Conservation (phyloP, 139 green algal species). For the Chlorella sp. region DNA sequence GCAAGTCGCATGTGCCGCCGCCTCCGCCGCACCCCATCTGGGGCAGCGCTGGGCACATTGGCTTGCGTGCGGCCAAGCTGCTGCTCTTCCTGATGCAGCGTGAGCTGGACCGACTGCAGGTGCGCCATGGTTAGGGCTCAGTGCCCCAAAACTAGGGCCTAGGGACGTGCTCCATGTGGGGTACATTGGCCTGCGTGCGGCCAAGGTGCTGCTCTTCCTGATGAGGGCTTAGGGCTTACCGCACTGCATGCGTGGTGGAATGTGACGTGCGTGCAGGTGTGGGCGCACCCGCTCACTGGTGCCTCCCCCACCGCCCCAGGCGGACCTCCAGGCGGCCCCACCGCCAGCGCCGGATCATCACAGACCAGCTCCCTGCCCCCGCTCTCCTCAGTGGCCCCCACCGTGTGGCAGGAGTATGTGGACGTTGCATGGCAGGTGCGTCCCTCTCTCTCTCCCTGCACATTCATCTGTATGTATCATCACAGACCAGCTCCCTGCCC, state of each 20-base stretch:
- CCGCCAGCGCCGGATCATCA: background rate
- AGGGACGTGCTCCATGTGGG: background rate
- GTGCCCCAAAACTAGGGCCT: background rate
- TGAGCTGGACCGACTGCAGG: slow-evolving; percentile 56
- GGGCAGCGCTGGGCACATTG: background rate
- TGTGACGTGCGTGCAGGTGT: background rate
- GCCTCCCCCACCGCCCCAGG: background rate
- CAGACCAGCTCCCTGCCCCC: background rate
- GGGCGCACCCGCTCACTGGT: background rate
- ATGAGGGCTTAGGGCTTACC: background rate
- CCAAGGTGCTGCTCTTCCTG: background rate
- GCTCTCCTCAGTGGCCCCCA: background rate
- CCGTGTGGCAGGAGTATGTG: slow-evolving; percentile 1
- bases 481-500: background rate
- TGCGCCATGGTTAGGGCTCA: slow-evolving; percentile 26
- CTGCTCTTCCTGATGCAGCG: slow-evolving; percentile 18
- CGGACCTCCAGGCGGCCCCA: too few species aligned
- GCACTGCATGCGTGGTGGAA: background rate
- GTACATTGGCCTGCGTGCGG: background rate
- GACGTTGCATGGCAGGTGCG: slow-evolving; percentile 18
- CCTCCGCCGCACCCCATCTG: background rate
- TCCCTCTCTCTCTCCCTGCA: background rate
- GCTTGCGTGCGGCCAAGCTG: slow-evolving; percentile 11
- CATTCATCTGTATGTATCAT: background rate
- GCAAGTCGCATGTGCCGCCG: background rate